Conservation (phyloP, 2,329 filamentous ascomycete species). For the Claviceps cyperi region DNA sequence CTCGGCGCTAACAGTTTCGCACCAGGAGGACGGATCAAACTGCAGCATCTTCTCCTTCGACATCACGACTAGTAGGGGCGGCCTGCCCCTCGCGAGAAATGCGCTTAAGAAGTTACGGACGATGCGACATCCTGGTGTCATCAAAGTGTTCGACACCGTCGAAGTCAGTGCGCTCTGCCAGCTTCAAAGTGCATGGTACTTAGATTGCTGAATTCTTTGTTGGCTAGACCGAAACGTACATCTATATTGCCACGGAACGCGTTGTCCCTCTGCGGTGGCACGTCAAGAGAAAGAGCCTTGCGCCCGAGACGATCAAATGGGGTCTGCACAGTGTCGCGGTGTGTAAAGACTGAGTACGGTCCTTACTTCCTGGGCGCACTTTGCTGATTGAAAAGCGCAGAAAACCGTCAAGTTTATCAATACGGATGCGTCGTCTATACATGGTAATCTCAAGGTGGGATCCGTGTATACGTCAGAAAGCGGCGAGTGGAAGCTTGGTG, state of each 20-base stretch:
- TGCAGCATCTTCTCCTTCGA: constrained; percentile 98
- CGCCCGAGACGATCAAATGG: constrained; percentile 92
- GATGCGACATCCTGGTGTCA: constrained; percentile 81
- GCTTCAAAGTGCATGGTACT: background rate
- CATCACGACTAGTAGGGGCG: constrained; percentile 62
- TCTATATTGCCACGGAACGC: constrained; percentile 91
- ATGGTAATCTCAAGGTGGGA: constrained; percentile 70
- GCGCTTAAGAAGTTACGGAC: constrained; percentile 88
- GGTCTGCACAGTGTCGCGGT: constrained; percentile 77
- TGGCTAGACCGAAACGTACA: constrained; percentile 71
- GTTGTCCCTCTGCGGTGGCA: constrained; percentile 81
- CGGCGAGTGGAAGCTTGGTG: constrained; percentile 92
- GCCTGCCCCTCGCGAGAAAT: constrained; percentile 79
- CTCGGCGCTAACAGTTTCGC: background rate
- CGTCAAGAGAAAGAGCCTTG: constrained; percentile 73
- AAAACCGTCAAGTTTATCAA: constrained; percentile 95
- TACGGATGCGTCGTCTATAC: constrained; percentile 78
- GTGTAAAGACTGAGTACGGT: constrained; percentile 13
- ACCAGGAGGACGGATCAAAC: constrained; percentile 77
- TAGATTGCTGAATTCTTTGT: constrained; percentile 11
- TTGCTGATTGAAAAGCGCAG: constrained; percentile 26
- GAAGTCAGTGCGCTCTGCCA: constrained; percentile 43
- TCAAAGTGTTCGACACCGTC: constrained; percentile 86
- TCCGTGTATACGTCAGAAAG: constrained; percentile 91
- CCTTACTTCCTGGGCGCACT: background rate